A percentile compares a stretch with the other conserved stretches of the same genome.
Evolutionary conservation across 2,329 filamentous ascomycete species (phyloP).

Genomic region (Ilyonectria destructans): DNA sequence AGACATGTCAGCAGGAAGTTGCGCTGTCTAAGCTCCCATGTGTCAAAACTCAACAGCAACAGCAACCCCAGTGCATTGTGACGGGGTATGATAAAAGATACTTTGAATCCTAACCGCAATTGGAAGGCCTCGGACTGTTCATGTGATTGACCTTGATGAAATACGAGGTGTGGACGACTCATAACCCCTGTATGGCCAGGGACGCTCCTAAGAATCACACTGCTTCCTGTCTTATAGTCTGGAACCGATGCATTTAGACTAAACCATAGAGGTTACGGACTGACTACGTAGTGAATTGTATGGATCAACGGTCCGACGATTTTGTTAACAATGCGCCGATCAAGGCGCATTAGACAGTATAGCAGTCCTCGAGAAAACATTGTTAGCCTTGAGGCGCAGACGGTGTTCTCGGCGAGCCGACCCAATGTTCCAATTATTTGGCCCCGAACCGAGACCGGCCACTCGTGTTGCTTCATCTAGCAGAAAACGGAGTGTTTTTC

Average conservation of each 20-base stretch:
- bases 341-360: too few relatives aligned
- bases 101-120: background rate
- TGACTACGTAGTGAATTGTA: too few relatives aligned
- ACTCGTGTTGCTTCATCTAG: background rate
- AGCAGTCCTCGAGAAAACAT: too few relatives aligned
- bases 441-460: background rate
- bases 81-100: background rate
- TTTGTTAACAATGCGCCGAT: too few relatives aligned
- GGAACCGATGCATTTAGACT: background rate
- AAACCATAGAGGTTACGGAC: background rate
- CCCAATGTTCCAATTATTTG: background rate
- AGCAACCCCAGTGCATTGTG: background rate
- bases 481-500: background rate
- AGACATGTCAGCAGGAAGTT: background rate
- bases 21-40: background rate
- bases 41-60: background rate
- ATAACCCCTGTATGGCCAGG: background rate
- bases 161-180: background rate
- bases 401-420: background rate
- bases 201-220: background rate
- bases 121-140: background rate
- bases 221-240: background rate
- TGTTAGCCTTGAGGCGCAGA: too few relatives aligned
- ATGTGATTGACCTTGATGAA: background rate
- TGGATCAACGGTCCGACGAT: too few relatives aligned